These are phyloP conservation scores for Rutstroemia sp. DNA, from an alignment of 2,329 filamentous ascomycete species.

Conservation along the genomic window DNA sequence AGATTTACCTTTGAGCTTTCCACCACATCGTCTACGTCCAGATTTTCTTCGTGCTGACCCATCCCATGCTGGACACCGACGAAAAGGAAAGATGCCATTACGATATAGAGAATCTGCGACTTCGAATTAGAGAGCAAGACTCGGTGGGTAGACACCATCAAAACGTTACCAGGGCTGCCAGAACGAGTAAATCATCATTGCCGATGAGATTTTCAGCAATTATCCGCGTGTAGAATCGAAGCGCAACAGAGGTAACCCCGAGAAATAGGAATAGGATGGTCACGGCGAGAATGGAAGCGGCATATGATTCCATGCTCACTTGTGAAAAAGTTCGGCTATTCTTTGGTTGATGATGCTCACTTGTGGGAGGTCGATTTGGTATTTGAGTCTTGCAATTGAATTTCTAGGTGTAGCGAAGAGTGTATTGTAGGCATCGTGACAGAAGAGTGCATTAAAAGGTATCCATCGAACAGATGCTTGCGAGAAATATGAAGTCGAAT, in stretches of 20 bases:
- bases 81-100: conserved; percentile 7
- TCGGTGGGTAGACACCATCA: too few relatives aligned
- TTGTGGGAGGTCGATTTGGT: background rate
- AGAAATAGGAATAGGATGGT: conserved; percentile 5
- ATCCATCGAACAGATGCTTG: background rate
- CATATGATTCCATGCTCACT: conserved; percentile 7
- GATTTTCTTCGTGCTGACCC: conserved; percentile 1
- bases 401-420: conserved; percentile 3
- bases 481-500: background rate
- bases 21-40: background rate
- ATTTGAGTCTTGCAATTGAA: background rate
- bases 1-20: conserved; percentile 5
- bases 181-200: conserved; percentile 6
- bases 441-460: background rate
- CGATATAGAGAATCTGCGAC: background rate
- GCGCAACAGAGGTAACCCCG: background rate
- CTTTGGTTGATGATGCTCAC: background rate
- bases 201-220: conserved; percentile 2
- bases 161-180: background rate
- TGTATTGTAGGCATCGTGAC: background rate
- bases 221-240: conserved; percentile 6
- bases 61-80: conserved; percentile 5
- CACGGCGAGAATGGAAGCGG: background rate
- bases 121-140: background rate
- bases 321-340: background rate